Conservation (phyloP, 2,329 filamentous ascomycete genomes). For the Hypoxylon sp. region DNA sequence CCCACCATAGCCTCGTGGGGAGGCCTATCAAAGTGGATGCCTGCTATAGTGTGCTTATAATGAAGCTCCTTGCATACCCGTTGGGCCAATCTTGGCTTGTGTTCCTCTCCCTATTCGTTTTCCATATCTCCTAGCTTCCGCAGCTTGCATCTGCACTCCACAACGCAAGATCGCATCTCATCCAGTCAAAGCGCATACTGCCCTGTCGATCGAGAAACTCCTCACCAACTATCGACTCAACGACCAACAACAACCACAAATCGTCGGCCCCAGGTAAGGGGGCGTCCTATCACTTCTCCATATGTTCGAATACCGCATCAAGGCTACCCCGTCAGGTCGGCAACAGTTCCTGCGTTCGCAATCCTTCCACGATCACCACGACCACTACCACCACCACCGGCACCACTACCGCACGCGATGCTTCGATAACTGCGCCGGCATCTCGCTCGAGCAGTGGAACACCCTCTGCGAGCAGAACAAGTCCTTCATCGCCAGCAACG, state of each 20-base stretch:
- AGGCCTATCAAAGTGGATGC: slow-evolving; percentile 48
- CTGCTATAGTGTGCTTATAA: slow-evolving; percentile 46
- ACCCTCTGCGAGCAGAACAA: slow-evolving; percentile 44
- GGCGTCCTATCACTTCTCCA: slow-evolving; percentile 34
- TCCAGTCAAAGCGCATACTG: slow-evolving; percentile 37
- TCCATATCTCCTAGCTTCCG: slow-evolving; percentile 47
- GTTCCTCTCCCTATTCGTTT: slow-evolving; percentile 45
- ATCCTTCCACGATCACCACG: slow-evolving; percentile 47
- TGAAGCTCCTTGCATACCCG: slow-evolving; percentile 44
- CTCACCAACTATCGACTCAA: slow-evolving; percentile 1
- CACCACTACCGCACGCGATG: slow-evolving; percentile 42
- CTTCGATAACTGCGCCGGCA: slow-evolving; percentile 49
- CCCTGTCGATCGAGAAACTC: slow-evolving; percentile 33
- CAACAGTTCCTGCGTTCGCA: slow-evolving; percentile 45
- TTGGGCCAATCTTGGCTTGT: slow-evolving; percentile 43
- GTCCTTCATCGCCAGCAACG: slow-evolving; percentile 28
- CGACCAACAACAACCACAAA: slow-evolving; percentile 8
- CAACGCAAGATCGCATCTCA: slow-evolving; percentile 28
- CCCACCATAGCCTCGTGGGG: slow-evolving; percentile 45
- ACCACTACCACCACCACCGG: slow-evolving; percentile 39
- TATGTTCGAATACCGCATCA: slow-evolving; percentile 45
- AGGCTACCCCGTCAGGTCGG: slow-evolving; percentile 30
- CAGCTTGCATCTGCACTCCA: slow-evolving; percentile 43
- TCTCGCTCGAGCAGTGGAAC: slow-evolving; percentile 49
- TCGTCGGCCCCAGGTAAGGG: slow-evolving; percentile 35